phyloP scores from a whole-genome alignment of 345 rosid species.

The Passiflora organensis region DNA sequence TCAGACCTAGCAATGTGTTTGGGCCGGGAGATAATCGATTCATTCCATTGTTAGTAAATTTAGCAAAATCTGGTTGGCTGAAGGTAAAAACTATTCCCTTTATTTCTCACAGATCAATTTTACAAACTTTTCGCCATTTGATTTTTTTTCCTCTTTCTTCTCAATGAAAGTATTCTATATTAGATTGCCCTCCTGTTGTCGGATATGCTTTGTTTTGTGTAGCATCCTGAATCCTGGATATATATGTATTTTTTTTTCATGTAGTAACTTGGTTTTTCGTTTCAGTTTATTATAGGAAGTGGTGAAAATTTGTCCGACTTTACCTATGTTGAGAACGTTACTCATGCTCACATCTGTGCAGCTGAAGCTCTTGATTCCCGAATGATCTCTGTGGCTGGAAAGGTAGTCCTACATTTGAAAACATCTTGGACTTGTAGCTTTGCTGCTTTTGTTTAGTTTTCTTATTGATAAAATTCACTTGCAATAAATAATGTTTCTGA shows the following conservation, averaged over 20 bases:
- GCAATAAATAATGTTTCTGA: constrained; percentile 1
- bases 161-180: no score
- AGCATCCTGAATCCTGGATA: background rate
- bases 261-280: constrained; percentile 38
- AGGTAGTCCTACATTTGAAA: constrained; percentile 41
- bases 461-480: background rate
- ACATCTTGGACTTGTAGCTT: background rate
- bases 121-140: background rate
- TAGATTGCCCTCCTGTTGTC: background rate
- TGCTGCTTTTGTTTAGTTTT: background rate
- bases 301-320: constrained; percentile 89
- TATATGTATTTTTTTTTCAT: constrained; percentile 2
- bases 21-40: constrained; percentile 76
- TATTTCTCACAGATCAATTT: background rate
- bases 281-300: constrained; percentile 79
- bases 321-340: constrained; percentile 79
- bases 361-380: constrained; percentile 66
- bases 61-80: constrained; percentile 75
- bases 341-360: constrained; percentile 80
- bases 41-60: constrained; percentile 49
- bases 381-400: constrained; percentile 76
- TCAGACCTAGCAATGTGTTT: constrained; percentile 85
- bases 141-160: background rate
- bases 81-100: constrained; percentile 44
- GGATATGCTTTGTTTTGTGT: background rate